phyloP scores from a whole-genome alignment of 176 grass and related monocot genomes.

The Rhynchospora breviuscula region DNA sequence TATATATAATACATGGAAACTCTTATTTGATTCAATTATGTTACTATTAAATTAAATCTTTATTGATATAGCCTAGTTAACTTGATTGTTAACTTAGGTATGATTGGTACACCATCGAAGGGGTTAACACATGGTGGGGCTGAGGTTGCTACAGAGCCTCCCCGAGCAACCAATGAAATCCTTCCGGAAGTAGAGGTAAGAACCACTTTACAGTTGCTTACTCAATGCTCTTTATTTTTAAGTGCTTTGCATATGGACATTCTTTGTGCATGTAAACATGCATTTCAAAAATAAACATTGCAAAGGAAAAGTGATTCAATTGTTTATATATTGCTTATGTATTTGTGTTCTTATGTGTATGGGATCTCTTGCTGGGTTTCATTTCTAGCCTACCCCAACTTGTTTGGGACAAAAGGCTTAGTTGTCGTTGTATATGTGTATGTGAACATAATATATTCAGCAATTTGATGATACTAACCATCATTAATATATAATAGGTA shows the following conservation, averaged over 20 bases:
- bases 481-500: neutral
- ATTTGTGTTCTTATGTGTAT: neutral
- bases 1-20: neutral
- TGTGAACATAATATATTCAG: neutral
- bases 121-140: conserved; percentile 47
- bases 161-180: conserved; percentile 38
- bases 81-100: conserved; percentile 3
- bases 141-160: conserved; percentile 31
- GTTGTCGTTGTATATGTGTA: too few relatives aligned
- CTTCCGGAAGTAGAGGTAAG: conserved; percentile 55
- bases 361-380: too few relatives aligned
- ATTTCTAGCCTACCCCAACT: too few relatives aligned
- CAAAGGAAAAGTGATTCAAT: neutral
- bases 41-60: neutral
- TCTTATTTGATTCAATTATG: neutral
- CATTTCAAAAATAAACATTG: neutral
- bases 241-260: neutral
- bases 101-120: conserved; percentile 20
- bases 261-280: neutral
- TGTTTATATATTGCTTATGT: neutral
- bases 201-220: neutral
- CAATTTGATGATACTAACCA: neutral
- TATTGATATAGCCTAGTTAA: neutral
- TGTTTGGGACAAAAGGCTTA: too few relatives aligned
- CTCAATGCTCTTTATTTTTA: neutral